A percentile compares a stretch with the other conserved stretches of the same genome.
Evolutionary conservation across 2,329 filamentous ascomycete genomes (phyloP).

Genomic region (Sphaerulina populicola): DNA sequence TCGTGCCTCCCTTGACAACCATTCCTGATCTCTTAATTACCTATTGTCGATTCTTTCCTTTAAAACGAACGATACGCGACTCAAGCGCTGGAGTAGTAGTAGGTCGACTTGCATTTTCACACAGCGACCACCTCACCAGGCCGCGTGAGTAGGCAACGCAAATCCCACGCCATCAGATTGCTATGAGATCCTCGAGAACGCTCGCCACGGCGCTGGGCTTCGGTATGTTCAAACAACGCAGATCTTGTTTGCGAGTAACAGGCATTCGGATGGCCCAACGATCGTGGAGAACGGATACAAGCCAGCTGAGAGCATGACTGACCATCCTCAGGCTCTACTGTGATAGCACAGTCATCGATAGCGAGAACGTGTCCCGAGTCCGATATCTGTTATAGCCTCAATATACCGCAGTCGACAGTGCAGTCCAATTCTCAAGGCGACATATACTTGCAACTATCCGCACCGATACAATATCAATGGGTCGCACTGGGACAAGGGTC

Average conservation of each 20-base stretch:
- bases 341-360: slow-evolving; percentile 17
- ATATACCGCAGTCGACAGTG: slow-evolving; percentile 47
- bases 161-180: neutral
- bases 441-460: slow-evolving; percentile 51
- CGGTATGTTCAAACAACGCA: slow-evolving; percentile 3
- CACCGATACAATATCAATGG: slow-evolving; percentile 47
- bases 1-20: slow-evolving; percentile 3
- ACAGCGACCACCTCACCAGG: neutral
- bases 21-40: too few species aligned
- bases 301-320: neutral
- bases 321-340: slow-evolving; percentile 1
- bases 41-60: neutral
- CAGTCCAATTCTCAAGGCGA: slow-evolving; percentile 44
- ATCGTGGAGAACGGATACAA: neutral
- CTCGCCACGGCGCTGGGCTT: slow-evolving; percentile 7
- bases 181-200: slow-evolving; percentile 7
- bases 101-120: neutral
- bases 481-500: slow-evolving; percentile 50
- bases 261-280: too few species aligned
- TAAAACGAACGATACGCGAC: neutral
- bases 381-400: slow-evolving; percentile 44
- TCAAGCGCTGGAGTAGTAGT: neutral
- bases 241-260: too few species aligned
- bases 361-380: slow-evolving; percentile 19
- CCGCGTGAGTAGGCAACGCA: neutral